These are phyloP conservation scores for Linum tenue DNA, from an alignment of 345 rosid genomes.

Conservation along the genomic window DNA sequence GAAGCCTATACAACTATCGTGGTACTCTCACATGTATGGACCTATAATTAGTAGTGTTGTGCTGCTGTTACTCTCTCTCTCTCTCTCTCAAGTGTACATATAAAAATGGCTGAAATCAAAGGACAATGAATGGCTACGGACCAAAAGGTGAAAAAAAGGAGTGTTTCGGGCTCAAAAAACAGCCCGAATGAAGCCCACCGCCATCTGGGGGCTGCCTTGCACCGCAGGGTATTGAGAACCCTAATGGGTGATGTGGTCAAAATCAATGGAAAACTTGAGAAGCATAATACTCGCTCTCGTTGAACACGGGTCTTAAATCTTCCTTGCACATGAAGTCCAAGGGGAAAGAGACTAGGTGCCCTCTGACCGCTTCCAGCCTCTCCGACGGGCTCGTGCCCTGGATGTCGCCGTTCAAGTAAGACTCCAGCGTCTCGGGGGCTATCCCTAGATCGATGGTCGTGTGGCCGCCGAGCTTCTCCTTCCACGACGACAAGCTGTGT, in stretches of 20 bases:
- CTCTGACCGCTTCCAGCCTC: constrained; percentile 50
- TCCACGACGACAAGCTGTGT: constrained; percentile 56
- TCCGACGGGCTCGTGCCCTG: constrained; percentile 51
- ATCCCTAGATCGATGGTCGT: constrained; percentile 89
- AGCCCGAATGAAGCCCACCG: too few species aligned
- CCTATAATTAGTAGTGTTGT: too few species aligned
- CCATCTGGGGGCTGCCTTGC: too few species aligned
- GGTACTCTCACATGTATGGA: too few species aligned
- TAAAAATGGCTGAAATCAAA: too few species aligned
- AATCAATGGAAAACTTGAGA: constrained; percentile 82
- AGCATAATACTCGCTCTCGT: constrained; percentile 94
- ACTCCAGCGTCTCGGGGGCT: constrained; percentile 65
- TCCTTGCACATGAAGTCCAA: constrained; percentile 88
- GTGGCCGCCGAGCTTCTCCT: constrained; percentile 61
- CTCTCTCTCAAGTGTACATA: too few species aligned
- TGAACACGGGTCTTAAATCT: constrained; percentile 88
- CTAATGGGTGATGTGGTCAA: neutral
- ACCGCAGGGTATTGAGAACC: too few species aligned
- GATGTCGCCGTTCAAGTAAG: constrained; percentile 53
- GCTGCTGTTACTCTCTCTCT: too few species aligned
- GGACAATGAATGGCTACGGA: too few species aligned
- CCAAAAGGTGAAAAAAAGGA: too few species aligned
- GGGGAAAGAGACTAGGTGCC: constrained; percentile 91
- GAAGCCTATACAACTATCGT: too few species aligned
- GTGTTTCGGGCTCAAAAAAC: too few species aligned